Percentiles rank a stretch among this genome's conserved stretches.
Conservation (phyloP, 805 yeast species). For the Candida morakotiae region DNA sequence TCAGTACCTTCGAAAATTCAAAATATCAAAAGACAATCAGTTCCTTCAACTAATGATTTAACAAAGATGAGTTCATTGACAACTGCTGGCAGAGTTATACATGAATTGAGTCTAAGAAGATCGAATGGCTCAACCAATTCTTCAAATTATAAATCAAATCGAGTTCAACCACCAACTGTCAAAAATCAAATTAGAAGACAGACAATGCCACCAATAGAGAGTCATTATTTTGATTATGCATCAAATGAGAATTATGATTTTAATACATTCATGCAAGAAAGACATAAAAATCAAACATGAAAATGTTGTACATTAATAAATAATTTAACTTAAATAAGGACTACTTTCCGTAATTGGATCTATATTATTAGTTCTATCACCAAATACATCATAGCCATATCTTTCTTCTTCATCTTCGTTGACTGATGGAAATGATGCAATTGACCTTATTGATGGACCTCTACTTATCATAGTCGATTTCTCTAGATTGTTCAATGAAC, state of each 20-base stretch:
- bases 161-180: conserved; percentile 16
- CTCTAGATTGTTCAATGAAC: conserved; percentile 9
- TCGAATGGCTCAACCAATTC: conserved; percentile 6
- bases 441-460: conserved; percentile 26
- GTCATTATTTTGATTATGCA: conserved; percentile 34
- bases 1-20: neutral
- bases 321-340: neutral
- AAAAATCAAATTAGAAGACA: conserved; percentile 8
- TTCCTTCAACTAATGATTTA: neutral
- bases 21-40: conserved; percentile 1
- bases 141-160: conserved; percentile 15
- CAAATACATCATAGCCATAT: neutral
- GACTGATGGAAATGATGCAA: conserved; percentile 22
- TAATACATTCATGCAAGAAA: conserved; percentile 32
- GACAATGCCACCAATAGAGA: conserved; percentile 13
- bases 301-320: neutral
- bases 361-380: neutral
- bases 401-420: conserved; percentile 13
- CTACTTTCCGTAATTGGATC: conserved; percentile 2
- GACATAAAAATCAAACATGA: conserved; percentile 5
- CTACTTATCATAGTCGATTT: conserved; percentile 21
- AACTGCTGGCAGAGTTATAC: conserved; percentile 7
- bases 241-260: conserved; percentile 31
- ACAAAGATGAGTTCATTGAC: neutral
- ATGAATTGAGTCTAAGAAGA: conserved; percentile 6